Conservation (phyloP, 192 early-diverging fungal species). For the Entomortierella parvispora region DNA sequence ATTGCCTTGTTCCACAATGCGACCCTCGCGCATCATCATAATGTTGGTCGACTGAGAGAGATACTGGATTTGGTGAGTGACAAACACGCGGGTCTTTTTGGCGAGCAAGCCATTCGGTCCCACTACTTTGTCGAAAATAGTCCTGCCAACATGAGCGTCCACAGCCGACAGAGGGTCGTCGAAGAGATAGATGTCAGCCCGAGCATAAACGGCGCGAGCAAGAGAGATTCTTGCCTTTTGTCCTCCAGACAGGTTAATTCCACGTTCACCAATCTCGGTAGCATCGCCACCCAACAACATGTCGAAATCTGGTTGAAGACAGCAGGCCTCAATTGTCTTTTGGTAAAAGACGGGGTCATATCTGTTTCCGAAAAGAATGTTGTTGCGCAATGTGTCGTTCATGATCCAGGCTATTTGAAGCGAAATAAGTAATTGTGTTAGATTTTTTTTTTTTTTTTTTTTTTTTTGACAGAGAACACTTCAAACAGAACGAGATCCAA, state of each 20-base stretch:
- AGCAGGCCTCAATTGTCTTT: conserved; percentile 81
- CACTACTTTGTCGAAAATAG: conserved; percentile 88
- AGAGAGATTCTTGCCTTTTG: conserved; percentile 82
- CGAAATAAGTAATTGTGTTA: no score
- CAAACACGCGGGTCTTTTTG: conserved; percentile 82
- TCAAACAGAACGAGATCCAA: no score
- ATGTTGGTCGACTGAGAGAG: conserved; percentile 73
- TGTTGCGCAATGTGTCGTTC: conserved; percentile 92
- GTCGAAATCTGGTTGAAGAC: conserved; percentile 84
- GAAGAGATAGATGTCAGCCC: conserved; percentile 70
- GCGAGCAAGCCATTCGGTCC: conserved; percentile 87
- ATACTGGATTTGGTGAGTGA: conserved; percentile 85
- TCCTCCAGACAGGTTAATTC: conserved; percentile 92
- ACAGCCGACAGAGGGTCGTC: conserved; percentile 71
- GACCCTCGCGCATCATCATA: conserved; percentile 79
- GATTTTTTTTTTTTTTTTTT: no score
- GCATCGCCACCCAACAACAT: conserved; percentile 87
- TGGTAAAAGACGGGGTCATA: conserved; percentile 66
- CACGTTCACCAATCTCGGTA: conserved; percentile 93
- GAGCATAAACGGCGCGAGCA: conserved; percentile 88
- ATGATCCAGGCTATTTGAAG: conserved; percentile 85
- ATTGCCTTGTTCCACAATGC: conserved; percentile 72
- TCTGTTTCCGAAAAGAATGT: conserved; percentile 88
- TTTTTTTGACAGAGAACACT: no score
- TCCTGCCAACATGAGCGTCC: conserved; percentile 68